Percentiles rank a stretch among this genome's conserved stretches.
These are phyloP conservation scores for Rhytidiadelphus loreus DNA, from an alignment of 225 moss, liverwort and hornwort species.

Conservation along the genomic window DNA sequence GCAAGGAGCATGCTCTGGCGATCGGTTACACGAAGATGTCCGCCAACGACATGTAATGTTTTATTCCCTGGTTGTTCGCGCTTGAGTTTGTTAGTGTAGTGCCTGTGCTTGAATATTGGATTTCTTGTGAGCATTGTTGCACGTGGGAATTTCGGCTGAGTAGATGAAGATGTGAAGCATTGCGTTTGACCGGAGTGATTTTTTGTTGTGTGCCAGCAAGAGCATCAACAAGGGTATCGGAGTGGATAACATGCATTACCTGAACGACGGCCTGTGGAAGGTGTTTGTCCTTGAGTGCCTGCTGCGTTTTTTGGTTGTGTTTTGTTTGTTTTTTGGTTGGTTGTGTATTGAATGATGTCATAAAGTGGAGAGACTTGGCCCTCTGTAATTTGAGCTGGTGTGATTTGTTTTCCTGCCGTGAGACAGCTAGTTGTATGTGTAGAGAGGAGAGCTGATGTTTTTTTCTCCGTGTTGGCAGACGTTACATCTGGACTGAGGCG, in stretches of 20 bases:
- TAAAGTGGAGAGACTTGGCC: background rate
- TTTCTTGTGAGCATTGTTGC: background rate
- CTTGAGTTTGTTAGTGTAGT: background rate
- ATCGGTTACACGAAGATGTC: constrained; percentile 98
- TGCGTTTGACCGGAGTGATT: background rate
- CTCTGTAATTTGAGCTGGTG: background rate
- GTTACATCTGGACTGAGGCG: constrained; percentile 56
- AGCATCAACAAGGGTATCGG: constrained; percentile 88
- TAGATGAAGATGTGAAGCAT: background rate
- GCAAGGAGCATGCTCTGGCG: constrained; percentile 87
- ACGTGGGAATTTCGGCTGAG: background rate
- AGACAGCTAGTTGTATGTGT: background rate
- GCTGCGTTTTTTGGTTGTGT: background rate
- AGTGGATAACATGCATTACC: constrained; percentile 96
- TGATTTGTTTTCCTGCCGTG: background rate
- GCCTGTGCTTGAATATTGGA: background rate
- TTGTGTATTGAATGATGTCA: background rate
- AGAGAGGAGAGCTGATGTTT: background rate
- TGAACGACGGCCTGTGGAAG: constrained; percentile 93
- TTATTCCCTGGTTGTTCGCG: background rate
- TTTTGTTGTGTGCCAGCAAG: constrained; percentile 37
- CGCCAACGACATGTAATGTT: constrained; percentile 73
- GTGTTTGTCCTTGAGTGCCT: constrained; percentile 1
- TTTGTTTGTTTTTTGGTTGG: background rate
- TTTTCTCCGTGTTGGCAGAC: constrained; percentile 23